Evolutionary conservation across 2,329 filamentous ascomycete genomes (phyloP), one percentile per base, ranked within the genome.

Genomic region (Pyrenophora seminiperda): DNA sequence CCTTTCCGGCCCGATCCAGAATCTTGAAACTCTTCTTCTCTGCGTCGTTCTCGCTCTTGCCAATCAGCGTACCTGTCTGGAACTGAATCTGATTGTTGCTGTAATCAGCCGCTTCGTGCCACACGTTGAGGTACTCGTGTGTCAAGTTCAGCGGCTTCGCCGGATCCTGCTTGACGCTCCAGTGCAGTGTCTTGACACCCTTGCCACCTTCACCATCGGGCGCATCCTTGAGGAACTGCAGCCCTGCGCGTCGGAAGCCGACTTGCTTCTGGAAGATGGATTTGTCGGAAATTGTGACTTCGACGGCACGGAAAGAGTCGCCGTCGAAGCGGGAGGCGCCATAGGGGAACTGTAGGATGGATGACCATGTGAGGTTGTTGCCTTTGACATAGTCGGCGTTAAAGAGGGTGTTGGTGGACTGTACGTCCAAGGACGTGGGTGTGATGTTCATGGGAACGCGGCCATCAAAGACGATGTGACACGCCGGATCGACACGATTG

Each of bases 141-240:
- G 79, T 80, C 45, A 81, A 70, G 73, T 87, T 86, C 43, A 86
- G 69, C 10, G 78, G 77, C 9, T 80, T 74, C 32, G 72, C 62
- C 3, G 68, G 51, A 56, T 86, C 82, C 62, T 81, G 80, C 67
- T 76, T 76, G 24, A 87, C 63, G 58, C 79, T 82, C 69, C 83
- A 86, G 70, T 87, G 84, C 41, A 86, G 76, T 1, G 83, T 85
- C 72, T 84, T 85, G 50, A 84, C 70, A 20, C 82, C 83, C 19
- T 67, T 66, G 30, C 77, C 81, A 17, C 78, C 81, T n/a, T 72
- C 57, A 43, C 83, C 82, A 34, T 77, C 77, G 44, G 81, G 75
- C 14, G 73, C 81, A 78, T 73, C 78, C 72, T 58, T 75, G 68
- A 79, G 75, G 46, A 83, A 73, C 38, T 73, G 76, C 43, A 85